Conservation (phyloP, 1,284 basidiomycete species). For the Melampsora americana region DNA sequence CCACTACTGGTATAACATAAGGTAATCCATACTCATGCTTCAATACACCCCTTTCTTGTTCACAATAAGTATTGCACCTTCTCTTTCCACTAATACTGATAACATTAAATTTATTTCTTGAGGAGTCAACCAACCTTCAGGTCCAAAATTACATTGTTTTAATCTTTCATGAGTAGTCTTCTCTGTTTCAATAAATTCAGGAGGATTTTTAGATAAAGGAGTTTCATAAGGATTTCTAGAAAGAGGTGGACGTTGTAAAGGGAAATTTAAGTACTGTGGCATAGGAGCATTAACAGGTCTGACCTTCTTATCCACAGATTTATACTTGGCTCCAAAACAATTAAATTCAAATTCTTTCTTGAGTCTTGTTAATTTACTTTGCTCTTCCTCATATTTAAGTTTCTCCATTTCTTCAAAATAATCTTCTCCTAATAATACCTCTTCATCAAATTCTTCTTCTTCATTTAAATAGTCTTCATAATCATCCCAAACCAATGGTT, state of each 20-base stretch:
- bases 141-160: conserved; percentile 7
- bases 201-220: not conserved
- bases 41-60: conserved; percentile 7
- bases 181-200: conserved; percentile 8
- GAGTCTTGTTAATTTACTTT: not conserved
- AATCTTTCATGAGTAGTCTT: conserved; percentile 6
- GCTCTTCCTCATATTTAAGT: not conserved
- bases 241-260: not conserved
- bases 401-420: not conserved
- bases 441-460: not conserved
- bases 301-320: conserved; percentile 22
- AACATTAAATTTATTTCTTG: conserved; percentile 1
- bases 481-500: not conserved
- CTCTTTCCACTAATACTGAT: not conserved
- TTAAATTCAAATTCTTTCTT: not conserved
- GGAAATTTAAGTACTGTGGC: conserved; percentile 6
- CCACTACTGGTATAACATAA: conserved; percentile 14
- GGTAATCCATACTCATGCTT: not conserved
- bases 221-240: conserved; percentile 13
- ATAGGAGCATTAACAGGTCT: conserved; percentile 16
- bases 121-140: not conserved
- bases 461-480: not conserved
- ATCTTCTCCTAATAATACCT: not conserved
- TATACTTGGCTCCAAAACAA: conserved; percentile 17
- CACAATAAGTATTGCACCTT: not conserved